These are phyloP conservation scores for Seiridium unicorne DNA, from an alignment of 2,329 filamentous ascomycete species.

Conservation along the genomic window DNA sequence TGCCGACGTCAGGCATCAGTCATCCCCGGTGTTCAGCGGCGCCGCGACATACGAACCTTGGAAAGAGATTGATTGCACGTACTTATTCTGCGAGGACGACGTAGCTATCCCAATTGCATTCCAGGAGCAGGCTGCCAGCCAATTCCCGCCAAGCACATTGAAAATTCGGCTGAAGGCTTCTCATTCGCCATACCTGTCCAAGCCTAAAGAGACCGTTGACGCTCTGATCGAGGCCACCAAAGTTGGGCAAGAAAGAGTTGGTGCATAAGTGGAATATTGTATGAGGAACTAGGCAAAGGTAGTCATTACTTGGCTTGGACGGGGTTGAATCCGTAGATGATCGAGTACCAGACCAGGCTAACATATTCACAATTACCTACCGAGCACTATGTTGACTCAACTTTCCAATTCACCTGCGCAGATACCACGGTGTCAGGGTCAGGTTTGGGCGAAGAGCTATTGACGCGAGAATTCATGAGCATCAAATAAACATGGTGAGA, in stretches of 20 bases:
- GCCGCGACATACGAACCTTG: conserved; percentile 18
- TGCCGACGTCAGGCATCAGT: conserved; percentile 15
- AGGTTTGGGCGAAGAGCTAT: no score
- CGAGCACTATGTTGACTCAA: no score
- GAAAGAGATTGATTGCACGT: conserved; percentile 18
- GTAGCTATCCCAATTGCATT: conserved; percentile 11
- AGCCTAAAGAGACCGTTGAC: conserved; percentile 9
- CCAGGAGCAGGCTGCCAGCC: conserved; percentile 12
- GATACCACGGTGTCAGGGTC: no score
- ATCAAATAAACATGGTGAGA: no score
- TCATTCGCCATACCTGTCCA: conserved; percentile 17
- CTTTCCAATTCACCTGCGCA: no score
- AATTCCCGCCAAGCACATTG: conserved; percentile 10
- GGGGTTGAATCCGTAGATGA: no score
- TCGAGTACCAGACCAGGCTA: no score
- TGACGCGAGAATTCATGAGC: no score
- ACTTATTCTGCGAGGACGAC: conserved; percentile 17
- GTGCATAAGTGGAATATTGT: not conserved
- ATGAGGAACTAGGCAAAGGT: no score
- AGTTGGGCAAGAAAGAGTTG: not conserved
- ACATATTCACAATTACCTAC: no score
- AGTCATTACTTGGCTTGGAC: no score
- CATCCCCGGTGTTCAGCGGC: conserved; percentile 15
- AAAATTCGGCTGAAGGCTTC: conserved; percentile 10
- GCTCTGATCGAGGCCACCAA: not conserved